These are phyloP conservation scores for Colletotrichum sp. DNA, from an alignment of 2,329 filamentous ascomycete species.

Conservation along the genomic window DNA sequence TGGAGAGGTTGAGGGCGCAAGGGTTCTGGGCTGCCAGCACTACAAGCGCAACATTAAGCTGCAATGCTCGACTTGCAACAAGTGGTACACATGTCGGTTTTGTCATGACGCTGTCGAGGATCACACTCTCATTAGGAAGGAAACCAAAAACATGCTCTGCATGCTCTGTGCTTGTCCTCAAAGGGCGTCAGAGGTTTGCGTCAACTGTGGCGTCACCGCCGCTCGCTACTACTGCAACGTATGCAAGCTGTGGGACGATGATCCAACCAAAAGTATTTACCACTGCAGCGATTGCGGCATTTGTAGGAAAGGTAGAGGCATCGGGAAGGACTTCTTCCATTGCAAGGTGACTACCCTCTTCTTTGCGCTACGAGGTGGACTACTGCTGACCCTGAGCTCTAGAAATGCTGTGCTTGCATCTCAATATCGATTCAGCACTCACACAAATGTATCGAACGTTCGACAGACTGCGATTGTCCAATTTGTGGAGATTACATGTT, in stretches of 20 bases:
- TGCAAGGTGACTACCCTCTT: conserved; percentile 76
- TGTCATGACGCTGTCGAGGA: conserved; percentile 88
- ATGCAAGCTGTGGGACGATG: conserved; percentile 97
- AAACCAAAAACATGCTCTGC: conserved; percentile 95
- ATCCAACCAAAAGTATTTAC: conserved; percentile 89
- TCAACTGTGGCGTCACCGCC: conserved; percentile 75
- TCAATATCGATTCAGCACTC: conserved; percentile 83
- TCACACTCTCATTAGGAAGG: conserved; percentile 78
- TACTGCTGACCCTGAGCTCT: background rate
- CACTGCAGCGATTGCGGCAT: conserved; percentile 97
- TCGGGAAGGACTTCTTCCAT: conserved; percentile 97
- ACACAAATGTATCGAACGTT: conserved; percentile 93
- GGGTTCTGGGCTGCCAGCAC: conserved; percentile 79
- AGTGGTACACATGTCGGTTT: conserved; percentile 94
- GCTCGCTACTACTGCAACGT: conserved; percentile 93
- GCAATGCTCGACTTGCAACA: conserved; percentile 87
- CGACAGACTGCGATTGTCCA: conserved; percentile 94
- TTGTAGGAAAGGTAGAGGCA: conserved; percentile 85
- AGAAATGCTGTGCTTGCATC: conserved; percentile 94
- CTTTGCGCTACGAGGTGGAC: background rate
- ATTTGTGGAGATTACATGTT: conserved; percentile 98
- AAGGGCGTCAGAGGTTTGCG: conserved; percentile 78
- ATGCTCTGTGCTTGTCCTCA: conserved; percentile 94
- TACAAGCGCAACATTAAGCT: conserved; percentile 96
- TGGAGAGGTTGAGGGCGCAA: conserved; percentile 47